phyloP scores from a whole-genome alignment of 148 eudicot genomes.

The Arctostaphylos glauca region DNA sequence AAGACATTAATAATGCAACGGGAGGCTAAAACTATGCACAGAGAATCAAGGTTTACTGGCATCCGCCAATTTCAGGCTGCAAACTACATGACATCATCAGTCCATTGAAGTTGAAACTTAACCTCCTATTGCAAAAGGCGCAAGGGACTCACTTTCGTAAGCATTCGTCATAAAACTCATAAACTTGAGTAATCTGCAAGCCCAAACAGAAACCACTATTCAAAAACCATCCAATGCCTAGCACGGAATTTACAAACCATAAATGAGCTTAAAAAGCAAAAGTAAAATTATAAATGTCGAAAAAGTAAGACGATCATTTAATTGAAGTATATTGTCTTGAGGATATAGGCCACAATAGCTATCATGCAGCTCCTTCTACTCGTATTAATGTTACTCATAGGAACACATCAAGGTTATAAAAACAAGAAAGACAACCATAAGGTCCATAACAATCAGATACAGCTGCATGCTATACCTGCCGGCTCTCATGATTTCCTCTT shows the following conservation, averaged over 20 bases:
- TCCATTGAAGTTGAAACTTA: not conserved
- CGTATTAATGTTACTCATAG: not conserved
- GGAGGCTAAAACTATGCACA: not conserved
- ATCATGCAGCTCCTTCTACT: slow-evolving; percentile 14
- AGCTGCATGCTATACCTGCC: slow-evolving; percentile 52
- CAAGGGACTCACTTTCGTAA: slow-evolving; percentile 80
- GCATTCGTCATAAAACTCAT: slow-evolving; percentile 98
- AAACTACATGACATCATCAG: not conserved
- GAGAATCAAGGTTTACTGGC: not conserved
- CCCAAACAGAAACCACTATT: slow-evolving; percentile 19
- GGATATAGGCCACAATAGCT: not conserved
- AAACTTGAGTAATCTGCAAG: slow-evolving; percentile 95
- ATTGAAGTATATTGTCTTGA: not conserved
- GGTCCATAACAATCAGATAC: not conserved
- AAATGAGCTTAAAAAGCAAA: slow-evolving; percentile 1
- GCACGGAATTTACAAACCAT: not conserved
- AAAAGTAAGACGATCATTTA: not conserved
- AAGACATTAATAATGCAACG: not conserved
- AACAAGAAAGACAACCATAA: not conserved
- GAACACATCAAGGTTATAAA: slow-evolving; percentile 8
- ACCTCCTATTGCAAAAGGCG: not conserved
- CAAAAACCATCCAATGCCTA: slow-evolving; percentile 14
- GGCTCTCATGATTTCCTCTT: slow-evolving; percentile 96
- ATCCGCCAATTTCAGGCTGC: not conserved
- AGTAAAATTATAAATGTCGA: not conserved